Conservation (phyloP, 2,329 filamentous ascomycete species). For the Talaromyces sp. region DNA sequence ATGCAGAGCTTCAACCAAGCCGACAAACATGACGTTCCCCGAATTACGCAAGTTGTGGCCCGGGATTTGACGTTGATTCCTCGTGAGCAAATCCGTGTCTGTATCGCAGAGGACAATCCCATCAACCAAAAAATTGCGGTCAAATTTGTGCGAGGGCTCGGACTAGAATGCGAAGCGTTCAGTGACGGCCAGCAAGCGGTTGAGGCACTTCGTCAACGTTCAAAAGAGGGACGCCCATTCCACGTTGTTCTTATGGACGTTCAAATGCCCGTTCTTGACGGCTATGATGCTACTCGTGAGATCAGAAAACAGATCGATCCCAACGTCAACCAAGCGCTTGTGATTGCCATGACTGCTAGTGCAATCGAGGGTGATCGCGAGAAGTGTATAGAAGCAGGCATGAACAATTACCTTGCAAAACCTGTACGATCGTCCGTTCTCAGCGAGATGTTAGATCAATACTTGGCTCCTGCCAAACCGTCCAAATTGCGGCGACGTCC, state of each 20-base stretch:
- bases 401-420: constrained; percentile 97
- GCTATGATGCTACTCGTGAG: constrained; percentile 84
- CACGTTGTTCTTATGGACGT: constrained; percentile 94
- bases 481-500: constrained; percentile 32
- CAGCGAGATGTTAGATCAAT: constrained; percentile 75
- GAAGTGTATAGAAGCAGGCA: constrained; percentile 91
- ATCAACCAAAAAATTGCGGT: constrained; percentile 95
- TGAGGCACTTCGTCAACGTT: constrained; percentile 74
- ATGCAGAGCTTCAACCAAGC: constrained; percentile 46
- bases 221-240: constrained; percentile 71
- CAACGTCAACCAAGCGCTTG: constrained; percentile 75
- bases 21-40: constrained; percentile 41
- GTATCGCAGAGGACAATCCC: constrained; percentile 91
- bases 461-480: constrained; percentile 55
- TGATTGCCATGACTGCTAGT: constrained; percentile 95
- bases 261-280: constrained; percentile 91
- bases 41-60: constrained; percentile 45
- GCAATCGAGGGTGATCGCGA: constrained; percentile 93
- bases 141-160: constrained; percentile 81
- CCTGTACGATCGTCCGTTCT: constrained; percentile 87
- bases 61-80: constrained; percentile 71
- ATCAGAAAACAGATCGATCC: constrained; percentile 75
- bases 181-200: constrained; percentile 87
- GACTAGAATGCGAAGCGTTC: constrained; percentile 83
- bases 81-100: constrained; percentile 77